These are phyloP conservation scores for Parasarocladium wereldwijsianum DNA, from an alignment of 2,329 filamentous ascomycete species.

Conservation along the genomic window DNA sequence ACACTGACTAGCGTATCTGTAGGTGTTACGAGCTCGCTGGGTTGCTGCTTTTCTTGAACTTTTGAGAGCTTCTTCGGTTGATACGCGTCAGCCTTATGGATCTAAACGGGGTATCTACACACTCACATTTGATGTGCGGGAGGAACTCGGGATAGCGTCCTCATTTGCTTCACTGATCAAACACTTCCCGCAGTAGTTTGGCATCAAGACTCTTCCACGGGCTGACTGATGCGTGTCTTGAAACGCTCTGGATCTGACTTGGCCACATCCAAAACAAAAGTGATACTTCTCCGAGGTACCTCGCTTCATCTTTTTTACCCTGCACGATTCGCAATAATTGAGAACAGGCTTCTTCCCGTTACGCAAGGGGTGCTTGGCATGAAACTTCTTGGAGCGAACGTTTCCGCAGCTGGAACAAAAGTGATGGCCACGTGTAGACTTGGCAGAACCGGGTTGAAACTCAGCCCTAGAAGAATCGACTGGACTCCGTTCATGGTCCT, in stretches of 20 bases:
- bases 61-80: too few species aligned
- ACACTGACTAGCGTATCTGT: too few species aligned
- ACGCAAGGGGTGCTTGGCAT: constrained; percentile 17
- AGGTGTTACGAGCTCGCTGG: too few species aligned
- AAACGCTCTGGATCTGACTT: constrained; percentile 12
- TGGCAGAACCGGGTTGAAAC: constrained; percentile 1
- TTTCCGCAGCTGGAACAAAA: constrained; percentile 22
- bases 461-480: too few species aligned
- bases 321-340: constrained; percentile 22
- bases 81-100: too few species aligned
- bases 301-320: constrained; percentile 11
- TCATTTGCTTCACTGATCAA: too few species aligned
- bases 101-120: too few species aligned
- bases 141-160: too few species aligned
- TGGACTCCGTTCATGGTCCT: too few species aligned
- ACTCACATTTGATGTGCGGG: too few species aligned
- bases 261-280: constrained; percentile 23
- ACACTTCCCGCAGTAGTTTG: constrained; percentile 19
- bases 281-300: constrained; percentile 15
- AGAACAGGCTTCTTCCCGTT: constrained; percentile 10
- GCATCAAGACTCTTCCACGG: constrained; percentile 13
- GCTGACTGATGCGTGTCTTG: constrained; percentile 9
- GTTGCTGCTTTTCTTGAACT: too few species aligned
- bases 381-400: constrained; percentile 19
- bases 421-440: constrained; percentile 10